Base-by-base conservation (phyloP, 108 stramenopile species). In the Skeletonema grethae region DNA sequence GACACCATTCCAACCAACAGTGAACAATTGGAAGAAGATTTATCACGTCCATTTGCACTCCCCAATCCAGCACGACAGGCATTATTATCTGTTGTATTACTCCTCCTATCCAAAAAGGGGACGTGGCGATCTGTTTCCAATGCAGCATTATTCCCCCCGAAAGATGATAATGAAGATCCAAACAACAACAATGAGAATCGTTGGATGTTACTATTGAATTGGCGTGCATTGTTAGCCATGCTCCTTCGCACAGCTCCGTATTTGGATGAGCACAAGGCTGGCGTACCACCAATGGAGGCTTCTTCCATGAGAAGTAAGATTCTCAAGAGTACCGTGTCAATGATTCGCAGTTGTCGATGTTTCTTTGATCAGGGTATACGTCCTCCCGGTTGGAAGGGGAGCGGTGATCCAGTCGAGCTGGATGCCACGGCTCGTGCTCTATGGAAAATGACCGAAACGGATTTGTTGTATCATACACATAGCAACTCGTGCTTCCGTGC, bases 401-500 rank as follows among this genome's bases (percentile, higher is more conserved):
- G 25, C 1, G 48, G 77, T 22, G 59, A 45, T 15, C 55, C 76
- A 38, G 20, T 34, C 15, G 10, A 28, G 7, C 56, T 25, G 6
- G 57, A 95, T 64, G 61, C 63, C 8, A 90, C 90, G 0, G 91
- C 94, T 5, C 62, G 65, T 15, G 72, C 76, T 41, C 59, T 96
- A 38, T 96, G 95, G 93, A 63, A 79, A 11, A 86, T 82, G 87
- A 75, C 90, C 39, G 73, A 83, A 65, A 69, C 50, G 9, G 90
- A 93, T 60, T 69, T 91, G 46, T 57, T 87, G 69, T 90, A 87
- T 70, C 88, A 90, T 63, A 83, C 90, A 10, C 93, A 96, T 79
- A 90, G 92, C 7, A 86, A 92, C 57, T 87, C 92, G 20, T 91
- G 90, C 65, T 96, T 90, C 64, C 89, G 93, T 29, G 87, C 86